Conservation (phyloP, 129 eudicot species). For the Centrapalus pauciflorus region DNA sequence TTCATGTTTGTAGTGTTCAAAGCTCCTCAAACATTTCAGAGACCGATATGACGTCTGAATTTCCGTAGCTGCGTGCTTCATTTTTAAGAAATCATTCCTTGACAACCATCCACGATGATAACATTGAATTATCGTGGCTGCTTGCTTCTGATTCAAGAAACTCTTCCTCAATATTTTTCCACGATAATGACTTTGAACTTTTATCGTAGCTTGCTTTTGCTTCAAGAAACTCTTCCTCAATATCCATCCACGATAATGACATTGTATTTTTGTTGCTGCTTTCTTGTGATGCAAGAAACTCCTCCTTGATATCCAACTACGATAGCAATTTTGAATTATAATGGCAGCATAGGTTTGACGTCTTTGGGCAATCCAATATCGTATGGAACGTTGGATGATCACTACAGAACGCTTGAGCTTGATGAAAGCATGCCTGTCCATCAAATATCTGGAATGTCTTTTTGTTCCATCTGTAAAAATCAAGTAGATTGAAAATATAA, state of each 20-base stretch:
- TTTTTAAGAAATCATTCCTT: slow-evolving; percentile 37
- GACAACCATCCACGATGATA: slow-evolving; percentile 49
- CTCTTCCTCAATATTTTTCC: slow-evolving; percentile 49
- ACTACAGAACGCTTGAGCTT: slow-evolving; percentile 30
- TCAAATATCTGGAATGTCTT: slow-evolving; percentile 21
- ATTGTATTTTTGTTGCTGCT: neutral
- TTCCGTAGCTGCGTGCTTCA: slow-evolving; percentile 45
- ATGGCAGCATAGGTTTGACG: slow-evolving; percentile 30
- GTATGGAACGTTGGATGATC: slow-evolving; percentile 44
- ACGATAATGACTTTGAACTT: slow-evolving; percentile 50
- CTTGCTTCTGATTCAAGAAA: slow-evolving; percentile 39
- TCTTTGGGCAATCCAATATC: slow-evolving; percentile 39
- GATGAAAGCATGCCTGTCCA: slow-evolving; percentile 52
- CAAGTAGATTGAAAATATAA: slow-evolving; percentile 6
- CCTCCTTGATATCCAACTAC: slow-evolving; percentile 24
- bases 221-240: slow-evolving; percentile 31
- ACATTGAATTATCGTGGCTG: slow-evolving; percentile 64
- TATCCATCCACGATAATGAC: slow-evolving; percentile 38
- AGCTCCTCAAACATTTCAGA: slow-evolving; percentile 33
- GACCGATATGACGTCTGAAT: slow-evolving; percentile 51
- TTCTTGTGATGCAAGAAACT: neutral
- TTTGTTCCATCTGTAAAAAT: slow-evolving; percentile 31
- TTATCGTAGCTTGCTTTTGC: slow-evolving; percentile 33
- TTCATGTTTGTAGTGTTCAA: slow-evolving; percentile 29
- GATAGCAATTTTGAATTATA: slow-evolving; percentile 29